These are phyloP conservation scores for Phytophthora melonis DNA, from an alignment of 352 stramenopile genomes.

Conservation along the genomic window DNA sequence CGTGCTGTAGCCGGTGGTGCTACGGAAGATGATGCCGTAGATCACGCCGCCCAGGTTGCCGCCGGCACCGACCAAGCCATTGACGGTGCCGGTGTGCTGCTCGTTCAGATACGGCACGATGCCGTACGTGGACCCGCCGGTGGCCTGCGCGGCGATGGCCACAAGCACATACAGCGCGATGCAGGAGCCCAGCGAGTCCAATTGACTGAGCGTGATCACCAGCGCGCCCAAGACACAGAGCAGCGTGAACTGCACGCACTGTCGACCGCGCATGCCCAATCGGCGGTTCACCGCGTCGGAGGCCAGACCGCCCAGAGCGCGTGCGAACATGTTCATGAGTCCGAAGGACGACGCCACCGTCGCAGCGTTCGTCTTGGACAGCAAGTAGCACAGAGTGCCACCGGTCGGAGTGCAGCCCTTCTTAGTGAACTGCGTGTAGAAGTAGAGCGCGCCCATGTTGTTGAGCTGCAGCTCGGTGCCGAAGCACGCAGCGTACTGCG, in stretches of 20 bases:
- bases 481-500: constrained; percentile 95
- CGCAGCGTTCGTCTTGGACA: constrained; percentile 74
- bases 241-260: constrained; percentile 85
- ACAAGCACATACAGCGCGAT: constrained; percentile 93
- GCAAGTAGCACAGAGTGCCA: constrained; percentile 43
- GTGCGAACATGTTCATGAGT: constrained; percentile 95
- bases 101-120: constrained; percentile 84
- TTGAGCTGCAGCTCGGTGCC: constrained; percentile 96
- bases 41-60: constrained; percentile 79
- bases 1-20: constrained; percentile 42
- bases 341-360: constrained; percentile 93
- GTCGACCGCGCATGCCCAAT: constrained; percentile 91
- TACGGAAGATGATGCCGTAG: constrained; percentile 76
- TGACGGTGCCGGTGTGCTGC: constrained; percentile 69
- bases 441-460: constrained; percentile 95
- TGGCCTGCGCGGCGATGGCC: constrained; percentile 91
- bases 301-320: constrained; percentile 85
- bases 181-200: constrained; percentile 70
- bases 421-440: constrained; percentile 90
- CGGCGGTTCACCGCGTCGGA: constrained; percentile 88
- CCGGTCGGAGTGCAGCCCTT: constrained; percentile 46
- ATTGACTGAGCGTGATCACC: constrained; percentile 90
- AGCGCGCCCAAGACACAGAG: constrained; percentile 81
- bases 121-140: constrained; percentile 71
- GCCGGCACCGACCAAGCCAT: constrained; percentile 68